Evolutionary conservation across 805 yeast genomes (phyloP).

Genomic region (Zygoascus tannicola): DNA sequence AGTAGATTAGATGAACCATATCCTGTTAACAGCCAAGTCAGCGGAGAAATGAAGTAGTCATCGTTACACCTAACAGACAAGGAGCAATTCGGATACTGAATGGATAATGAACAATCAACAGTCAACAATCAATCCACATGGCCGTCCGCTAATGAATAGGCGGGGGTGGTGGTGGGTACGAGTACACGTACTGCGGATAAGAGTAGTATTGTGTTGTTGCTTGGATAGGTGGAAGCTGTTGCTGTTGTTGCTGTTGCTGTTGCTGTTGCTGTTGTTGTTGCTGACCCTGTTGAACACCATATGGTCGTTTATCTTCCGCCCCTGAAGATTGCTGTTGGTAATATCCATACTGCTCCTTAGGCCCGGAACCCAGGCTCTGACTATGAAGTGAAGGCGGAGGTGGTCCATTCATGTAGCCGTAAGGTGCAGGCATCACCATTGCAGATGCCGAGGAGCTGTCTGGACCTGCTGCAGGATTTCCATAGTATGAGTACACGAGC

Average conservation of each 20-base stretch:
- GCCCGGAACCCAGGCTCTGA: constrained; percentile 4
- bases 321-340: constrained; percentile 1
- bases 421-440: background rate
- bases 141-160: background rate
- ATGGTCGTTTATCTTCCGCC: constrained; percentile 11
- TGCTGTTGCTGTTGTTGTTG: constrained; percentile 8
- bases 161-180: constrained; percentile 5
- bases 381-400: constrained; percentile 3
- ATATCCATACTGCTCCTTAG: constrained; percentile 7
- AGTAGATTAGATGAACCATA: too few relatives aligned
- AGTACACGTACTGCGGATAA: background rate
- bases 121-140: too few relatives aligned
- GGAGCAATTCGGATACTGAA: too few relatives aligned
- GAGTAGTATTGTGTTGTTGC: constrained; percentile 2
- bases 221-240: constrained; percentile 7
- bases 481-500: constrained; percentile 1
- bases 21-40: background rate
- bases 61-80: too few relatives aligned
- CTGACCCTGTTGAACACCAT: constrained; percentile 8
- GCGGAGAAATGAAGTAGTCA: too few relatives aligned
- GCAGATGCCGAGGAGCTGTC: constrained; percentile 6
- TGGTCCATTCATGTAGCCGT: background rate
- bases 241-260: constrained; percentile 8
- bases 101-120: too few relatives aligned
- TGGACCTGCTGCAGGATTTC: background rate